These are phyloP conservation scores for Fistulina hepatica DNA, from an alignment of 1,284 basidiomycete genomes.

Conservation along the genomic window DNA sequence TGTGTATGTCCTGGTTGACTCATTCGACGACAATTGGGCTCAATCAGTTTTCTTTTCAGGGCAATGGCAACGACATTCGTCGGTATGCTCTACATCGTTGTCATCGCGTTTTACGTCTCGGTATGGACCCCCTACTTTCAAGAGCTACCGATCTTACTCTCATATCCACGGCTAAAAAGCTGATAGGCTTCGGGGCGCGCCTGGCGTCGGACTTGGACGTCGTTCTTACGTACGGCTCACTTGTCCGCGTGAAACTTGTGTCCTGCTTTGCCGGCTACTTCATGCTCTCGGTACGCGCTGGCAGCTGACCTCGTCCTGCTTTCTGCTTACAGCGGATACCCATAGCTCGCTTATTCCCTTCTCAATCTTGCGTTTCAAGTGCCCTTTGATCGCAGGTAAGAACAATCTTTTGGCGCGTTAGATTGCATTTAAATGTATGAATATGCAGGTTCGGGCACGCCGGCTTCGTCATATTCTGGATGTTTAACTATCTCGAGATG, in stretches of 20 bases:
- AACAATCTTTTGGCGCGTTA: not conserved
- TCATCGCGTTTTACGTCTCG: conserved; percentile 28
- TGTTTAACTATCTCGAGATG: conserved; percentile 39
- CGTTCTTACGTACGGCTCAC: conserved; percentile 31
- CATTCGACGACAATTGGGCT: not conserved
- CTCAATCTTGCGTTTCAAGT: conserved; percentile 45
- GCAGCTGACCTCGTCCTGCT: not conserved
- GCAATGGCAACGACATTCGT: conserved; percentile 47
- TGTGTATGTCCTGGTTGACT: conserved; percentile 21
- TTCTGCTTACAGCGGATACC: not conserved
- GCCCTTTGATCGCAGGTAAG: conserved; percentile 34
- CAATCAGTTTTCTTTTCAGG: conserved; percentile 3
- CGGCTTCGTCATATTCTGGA: conserved; percentile 51
- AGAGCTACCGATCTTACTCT: not conserved
- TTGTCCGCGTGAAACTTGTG: conserved; percentile 35
- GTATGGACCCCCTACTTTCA: conserved; percentile 33
- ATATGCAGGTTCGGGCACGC: conserved; percentile 25
- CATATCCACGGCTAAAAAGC: conserved; percentile 8
- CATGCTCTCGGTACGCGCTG: conserved; percentile 32
- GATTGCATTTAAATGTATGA: too few species aligned
- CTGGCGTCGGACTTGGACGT: conserved; percentile 26
- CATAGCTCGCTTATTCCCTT: conserved; percentile 34
- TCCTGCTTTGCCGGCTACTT: conserved; percentile 37
- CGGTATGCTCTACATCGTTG: conserved; percentile 50
- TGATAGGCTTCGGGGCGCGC: conserved; percentile 25